Conservation (phyloP, 2,329 filamentous ascomycete species). For the Periconia digitata region DNA sequence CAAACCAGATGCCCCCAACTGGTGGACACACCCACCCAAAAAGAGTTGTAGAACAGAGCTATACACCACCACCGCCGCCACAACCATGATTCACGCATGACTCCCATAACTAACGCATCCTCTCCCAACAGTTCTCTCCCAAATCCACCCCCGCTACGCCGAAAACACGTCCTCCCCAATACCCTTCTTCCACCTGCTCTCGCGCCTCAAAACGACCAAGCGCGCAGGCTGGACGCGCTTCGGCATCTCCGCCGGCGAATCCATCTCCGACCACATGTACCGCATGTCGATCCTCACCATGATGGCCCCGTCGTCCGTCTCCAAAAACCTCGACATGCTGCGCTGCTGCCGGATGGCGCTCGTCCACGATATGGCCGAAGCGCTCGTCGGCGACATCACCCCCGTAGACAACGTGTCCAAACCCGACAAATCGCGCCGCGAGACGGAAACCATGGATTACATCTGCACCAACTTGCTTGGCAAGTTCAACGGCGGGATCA, state of each 20-base stretch:
- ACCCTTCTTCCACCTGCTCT: conserved; percentile 91
- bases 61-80: not conserved
- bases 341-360: conserved; percentile 95
- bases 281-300: conserved; percentile 97
- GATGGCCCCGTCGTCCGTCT: conserved; percentile 77
- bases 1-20: not conserved
- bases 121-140: conserved; percentile 58
- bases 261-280: conserved; percentile 98
- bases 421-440: conserved; percentile 83
- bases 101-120: conserved; percentile 1
- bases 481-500: conserved; percentile 69
- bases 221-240: conserved; percentile 95
- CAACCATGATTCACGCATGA: too few species aligned
- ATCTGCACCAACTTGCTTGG: conserved; percentile 73
- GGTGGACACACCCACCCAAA: too few species aligned
- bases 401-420: conserved; percentile 86
- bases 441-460: conserved; percentile 90
- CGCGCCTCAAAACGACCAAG: conserved; percentile 93
- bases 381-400: conserved; percentile 94
- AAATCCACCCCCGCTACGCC: conserved; percentile 60
- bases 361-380: conserved; percentile 96
- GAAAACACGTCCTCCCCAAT: conserved; percentile 72
- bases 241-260: conserved; percentile 75
- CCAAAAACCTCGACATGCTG: conserved; percentile 70
- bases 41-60: too few species aligned